Conservation (phyloP, 73 alveolate species). For the Durusdinium trenchii region DNA sequence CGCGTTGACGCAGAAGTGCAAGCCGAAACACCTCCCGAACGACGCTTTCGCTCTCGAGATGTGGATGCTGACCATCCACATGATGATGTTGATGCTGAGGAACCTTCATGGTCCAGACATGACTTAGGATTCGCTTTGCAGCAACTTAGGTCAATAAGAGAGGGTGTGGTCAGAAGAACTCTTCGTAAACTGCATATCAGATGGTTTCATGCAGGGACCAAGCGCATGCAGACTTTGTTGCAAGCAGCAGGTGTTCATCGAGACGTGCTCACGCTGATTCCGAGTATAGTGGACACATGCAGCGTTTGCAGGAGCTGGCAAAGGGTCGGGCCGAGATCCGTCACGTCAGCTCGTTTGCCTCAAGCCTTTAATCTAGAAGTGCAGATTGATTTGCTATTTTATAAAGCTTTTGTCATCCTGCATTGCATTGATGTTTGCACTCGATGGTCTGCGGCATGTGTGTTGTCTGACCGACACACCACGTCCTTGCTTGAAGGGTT, state of each 20-base stretch:
- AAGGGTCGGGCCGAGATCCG: background rate
- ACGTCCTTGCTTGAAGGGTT: background rate
- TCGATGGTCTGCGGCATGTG: background rate
- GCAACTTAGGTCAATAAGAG: background rate
- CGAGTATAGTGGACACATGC: slow-evolving; percentile 44
- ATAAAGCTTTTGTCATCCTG: background rate
- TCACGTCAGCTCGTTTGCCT: background rate
- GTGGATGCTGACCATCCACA: background rate
- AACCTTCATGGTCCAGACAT: background rate
- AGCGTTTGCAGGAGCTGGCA: slow-evolving; percentile 44
- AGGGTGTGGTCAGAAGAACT: slow-evolving; percentile 27
- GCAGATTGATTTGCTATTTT: slow-evolving; percentile 28
- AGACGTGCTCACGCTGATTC: background rate
- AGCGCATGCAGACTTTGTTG: background rate
- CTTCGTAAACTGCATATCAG: slow-evolving; percentile 46
- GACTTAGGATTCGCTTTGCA: background rate
- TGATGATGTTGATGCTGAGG: background rate
- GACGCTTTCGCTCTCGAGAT: too few relatives aligned
- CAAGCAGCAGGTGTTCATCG: slow-evolving; percentile 25
- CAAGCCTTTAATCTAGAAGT: background rate
- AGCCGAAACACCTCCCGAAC: background rate
- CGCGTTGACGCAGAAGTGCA: background rate
- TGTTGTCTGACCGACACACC: background rate
- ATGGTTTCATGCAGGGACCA: slow-evolving; percentile 26
- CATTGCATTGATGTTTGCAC: background rate